Evolutionary conservation across 1,284 basidiomycete species (phyloP).

Genomic region (Cutaneotrichosporon curvatum): DNA sequence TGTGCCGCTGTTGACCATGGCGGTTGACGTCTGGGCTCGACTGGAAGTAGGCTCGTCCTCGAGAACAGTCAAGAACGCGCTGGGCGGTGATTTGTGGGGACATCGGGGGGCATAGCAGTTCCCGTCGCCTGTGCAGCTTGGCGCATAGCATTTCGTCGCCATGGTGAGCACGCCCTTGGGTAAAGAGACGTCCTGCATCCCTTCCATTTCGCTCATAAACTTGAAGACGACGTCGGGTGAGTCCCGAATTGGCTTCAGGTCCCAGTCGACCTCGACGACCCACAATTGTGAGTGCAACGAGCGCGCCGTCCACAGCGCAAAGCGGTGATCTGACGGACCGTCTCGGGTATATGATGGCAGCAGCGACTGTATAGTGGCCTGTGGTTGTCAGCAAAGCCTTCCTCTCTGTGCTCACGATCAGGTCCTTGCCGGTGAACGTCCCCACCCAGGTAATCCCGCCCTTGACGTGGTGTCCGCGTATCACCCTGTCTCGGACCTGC

Average conservation of each 20-base stretch:
- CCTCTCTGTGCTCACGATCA: constrained; percentile 60
- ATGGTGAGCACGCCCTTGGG: constrained; percentile 56
- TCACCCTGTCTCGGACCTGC: constrained; percentile 76
- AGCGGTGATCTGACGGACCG: constrained; percentile 63
- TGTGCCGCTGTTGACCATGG: constrained; percentile 2
- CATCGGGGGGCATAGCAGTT: constrained; percentile 62
- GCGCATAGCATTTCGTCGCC: constrained; percentile 68
- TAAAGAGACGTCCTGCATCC: constrained; percentile 39
- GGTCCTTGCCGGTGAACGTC: constrained; percentile 85
- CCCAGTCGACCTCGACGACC: constrained; percentile 98
- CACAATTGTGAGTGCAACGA: constrained; percentile 86
- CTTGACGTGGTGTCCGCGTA: constrained; percentile 78
- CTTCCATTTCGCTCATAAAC: constrained; percentile 83
- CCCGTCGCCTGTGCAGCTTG: constrained; percentile 40
- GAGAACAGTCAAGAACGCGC: constrained; percentile 24
- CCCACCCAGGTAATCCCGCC: constrained; percentile 77
- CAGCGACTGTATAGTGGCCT: constrained; percentile 74
- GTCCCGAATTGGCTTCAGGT: constrained; percentile 71
- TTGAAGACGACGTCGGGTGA: constrained; percentile 92
- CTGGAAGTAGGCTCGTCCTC: constrained; percentile 7
- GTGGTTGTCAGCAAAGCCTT: background rate
- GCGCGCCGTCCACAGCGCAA: constrained; percentile 77
- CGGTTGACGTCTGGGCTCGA: background rate
- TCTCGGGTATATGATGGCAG: constrained; percentile 68
- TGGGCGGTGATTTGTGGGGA: constrained; percentile 52